phyloP scores from a whole-genome alignment of 345 rosid species.

The Eucalyptus tenuipes region DNA sequence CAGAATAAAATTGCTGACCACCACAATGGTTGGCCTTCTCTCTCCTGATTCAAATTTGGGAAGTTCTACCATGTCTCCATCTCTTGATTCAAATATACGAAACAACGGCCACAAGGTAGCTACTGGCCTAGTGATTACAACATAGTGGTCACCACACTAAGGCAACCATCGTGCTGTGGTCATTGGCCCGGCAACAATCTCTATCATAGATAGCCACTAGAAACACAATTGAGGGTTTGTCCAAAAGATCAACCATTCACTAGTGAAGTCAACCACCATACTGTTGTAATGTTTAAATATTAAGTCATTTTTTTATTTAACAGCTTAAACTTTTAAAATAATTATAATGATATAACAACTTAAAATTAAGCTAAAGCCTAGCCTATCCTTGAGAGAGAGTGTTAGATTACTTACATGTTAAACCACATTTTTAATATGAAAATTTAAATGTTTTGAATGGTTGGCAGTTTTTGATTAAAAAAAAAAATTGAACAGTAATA shows the following conservation, averaged over 20 bases:
- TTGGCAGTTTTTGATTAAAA: too few species aligned
- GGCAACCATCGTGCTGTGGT: not conserved
- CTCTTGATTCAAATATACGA: not conserved
- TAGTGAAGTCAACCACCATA: rapidly evolving
- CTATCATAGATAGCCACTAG: not conserved
- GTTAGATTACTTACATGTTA: not conserved
- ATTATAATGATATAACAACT: too few species aligned
- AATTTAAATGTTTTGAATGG: not conserved
- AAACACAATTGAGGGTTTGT: not conserved
- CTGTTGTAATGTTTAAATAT: too few species aligned
- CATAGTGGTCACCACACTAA: not conserved
- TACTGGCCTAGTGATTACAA: not conserved
- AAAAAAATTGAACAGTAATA: not conserved
- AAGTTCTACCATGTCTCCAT: not conserved
- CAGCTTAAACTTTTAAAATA: rapidly evolving
- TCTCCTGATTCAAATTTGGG: not conserved
- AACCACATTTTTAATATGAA: not conserved
- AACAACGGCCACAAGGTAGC: not conserved
- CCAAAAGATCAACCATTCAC: not conserved
- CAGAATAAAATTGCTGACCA: not conserved
- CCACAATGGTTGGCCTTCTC: not conserved
- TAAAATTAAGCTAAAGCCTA: not conserved
- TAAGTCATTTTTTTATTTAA: not conserved
- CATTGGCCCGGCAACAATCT: not conserved
- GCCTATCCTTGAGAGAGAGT: not conserved